These are phyloP conservation scores for Pseudocercospora pini-densiflorae DNA, from an alignment of 2,329 filamentous ascomycete species.

Conservation along the genomic window DNA sequence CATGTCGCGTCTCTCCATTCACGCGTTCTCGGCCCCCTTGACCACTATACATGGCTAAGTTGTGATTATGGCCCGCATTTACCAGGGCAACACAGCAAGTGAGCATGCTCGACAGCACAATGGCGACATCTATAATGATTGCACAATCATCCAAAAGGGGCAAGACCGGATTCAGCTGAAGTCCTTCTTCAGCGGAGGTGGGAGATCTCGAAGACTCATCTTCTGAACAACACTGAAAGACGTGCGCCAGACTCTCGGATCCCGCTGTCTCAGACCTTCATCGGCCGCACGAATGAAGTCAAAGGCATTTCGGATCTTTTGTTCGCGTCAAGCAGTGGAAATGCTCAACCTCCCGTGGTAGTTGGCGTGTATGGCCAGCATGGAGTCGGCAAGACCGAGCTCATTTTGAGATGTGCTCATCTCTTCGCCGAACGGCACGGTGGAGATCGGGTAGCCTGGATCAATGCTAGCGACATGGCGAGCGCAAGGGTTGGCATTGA, in stretches of 20 bases:
- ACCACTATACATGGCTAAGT: no score
- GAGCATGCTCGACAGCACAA: no score
- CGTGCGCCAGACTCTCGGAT: background rate
- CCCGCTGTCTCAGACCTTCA: background rate
- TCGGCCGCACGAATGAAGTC: background rate
- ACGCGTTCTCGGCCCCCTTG: no score
- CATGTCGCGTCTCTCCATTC: no score
- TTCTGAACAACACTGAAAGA: no score
- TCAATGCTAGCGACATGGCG: background rate
- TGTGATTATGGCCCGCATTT: no score
- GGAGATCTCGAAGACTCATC: no score
- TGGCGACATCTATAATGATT: no score
- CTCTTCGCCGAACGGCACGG: background rate
- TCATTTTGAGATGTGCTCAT: background rate
- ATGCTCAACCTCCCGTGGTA: background rate
- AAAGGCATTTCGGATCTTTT: background rate
- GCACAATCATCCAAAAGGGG: no score
- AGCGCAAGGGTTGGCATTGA: background rate
- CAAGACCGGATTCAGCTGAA: no score
- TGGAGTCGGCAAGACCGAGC: background rate
- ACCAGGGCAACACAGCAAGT: no score
- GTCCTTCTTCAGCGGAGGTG: no score
- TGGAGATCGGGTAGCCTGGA: background rate
- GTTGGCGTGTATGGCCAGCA: background rate
- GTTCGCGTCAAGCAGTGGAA: background rate